Conservation (phyloP, 345 rosid genomes). For the Luvunga scandens region DNA sequence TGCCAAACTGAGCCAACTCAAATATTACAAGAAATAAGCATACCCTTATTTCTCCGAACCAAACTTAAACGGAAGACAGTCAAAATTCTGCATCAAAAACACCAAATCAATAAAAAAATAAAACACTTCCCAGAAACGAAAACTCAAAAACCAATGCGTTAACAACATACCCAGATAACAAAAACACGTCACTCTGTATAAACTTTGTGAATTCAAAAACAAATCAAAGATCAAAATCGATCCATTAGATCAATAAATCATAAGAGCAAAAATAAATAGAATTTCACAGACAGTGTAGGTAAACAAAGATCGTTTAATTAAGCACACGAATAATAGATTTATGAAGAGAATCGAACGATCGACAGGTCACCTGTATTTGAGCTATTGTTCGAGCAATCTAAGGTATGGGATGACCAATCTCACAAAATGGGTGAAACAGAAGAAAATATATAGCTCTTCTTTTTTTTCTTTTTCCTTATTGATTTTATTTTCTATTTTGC, state of each 20-base stretch:
- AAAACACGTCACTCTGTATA: background rate
- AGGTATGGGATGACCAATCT: conserved; percentile 26
- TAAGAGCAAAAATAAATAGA: conserved; percentile 1
- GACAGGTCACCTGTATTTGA: conserved; percentile 30
- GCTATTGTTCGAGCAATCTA: conserved; percentile 30
- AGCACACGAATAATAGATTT: conserved; percentile 11
- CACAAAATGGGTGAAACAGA: conserved; percentile 18
- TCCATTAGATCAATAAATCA: conserved; percentile 23
- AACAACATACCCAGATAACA: conserved; percentile 21
- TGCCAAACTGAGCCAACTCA: conserved; percentile 6
- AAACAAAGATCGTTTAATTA: conserved; percentile 18
- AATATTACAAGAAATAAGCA: background rate
- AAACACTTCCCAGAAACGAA: background rate
- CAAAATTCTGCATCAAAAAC: conserved; percentile 14
- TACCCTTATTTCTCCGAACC: conserved; percentile 14
- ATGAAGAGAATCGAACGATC: conserved; percentile 22
- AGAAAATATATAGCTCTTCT: conserved; percentile 10
- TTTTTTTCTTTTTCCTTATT: background rate
- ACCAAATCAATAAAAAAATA: conserved; percentile 14
- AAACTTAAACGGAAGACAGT: conserved; percentile 8
- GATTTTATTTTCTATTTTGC: background rate
- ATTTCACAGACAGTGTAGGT: background rate
- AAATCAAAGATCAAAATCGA: conserved; percentile 19
- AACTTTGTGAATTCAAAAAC: conserved; percentile 1
- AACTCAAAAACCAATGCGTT: conserved; percentile 20